phyloP scores from a whole-genome alignment of 108 stramenopile species.

The Cyclotella atomus region DNA sequence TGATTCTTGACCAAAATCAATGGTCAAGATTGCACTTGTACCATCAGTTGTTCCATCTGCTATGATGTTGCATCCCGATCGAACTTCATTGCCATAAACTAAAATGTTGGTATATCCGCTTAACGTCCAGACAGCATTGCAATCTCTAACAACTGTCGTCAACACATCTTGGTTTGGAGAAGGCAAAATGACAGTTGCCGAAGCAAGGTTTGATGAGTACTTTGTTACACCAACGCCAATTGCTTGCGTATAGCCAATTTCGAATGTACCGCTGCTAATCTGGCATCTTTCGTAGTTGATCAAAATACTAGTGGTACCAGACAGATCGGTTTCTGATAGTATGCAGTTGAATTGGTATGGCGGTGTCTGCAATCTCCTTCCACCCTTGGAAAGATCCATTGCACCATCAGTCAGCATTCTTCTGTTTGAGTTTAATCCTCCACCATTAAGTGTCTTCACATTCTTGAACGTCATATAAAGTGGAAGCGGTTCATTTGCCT shows the following conservation, averaged over 20 bases:
- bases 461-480: background rate
- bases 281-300: constrained; percentile 11
- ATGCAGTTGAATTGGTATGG: background rate
- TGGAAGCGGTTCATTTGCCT: background rate
- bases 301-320: background rate
- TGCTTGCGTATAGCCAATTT: constrained; percentile 3
- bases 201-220: background rate
- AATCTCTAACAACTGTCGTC: constrained; percentile 1
- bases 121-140: background rate
- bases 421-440: background rate
- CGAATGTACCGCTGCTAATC: constrained; percentile 1
- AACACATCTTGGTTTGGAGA: background rate
- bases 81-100: constrained; percentile 2
- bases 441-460: background rate
- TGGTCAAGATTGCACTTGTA: constrained; percentile 1
- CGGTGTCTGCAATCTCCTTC: background rate
- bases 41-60: background rate
- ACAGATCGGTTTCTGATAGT: background rate
- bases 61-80: background rate
- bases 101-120: background rate
- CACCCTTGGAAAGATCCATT: background rate
- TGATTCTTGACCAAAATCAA: background rate
- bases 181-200: constrained; percentile 4
- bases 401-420: background rate
- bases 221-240: constrained; percentile 9